These are phyloP conservation scores for Metarhizium humberi DNA, from an alignment of 2,329 filamentous ascomycete genomes.

Conservation along the genomic window DNA sequence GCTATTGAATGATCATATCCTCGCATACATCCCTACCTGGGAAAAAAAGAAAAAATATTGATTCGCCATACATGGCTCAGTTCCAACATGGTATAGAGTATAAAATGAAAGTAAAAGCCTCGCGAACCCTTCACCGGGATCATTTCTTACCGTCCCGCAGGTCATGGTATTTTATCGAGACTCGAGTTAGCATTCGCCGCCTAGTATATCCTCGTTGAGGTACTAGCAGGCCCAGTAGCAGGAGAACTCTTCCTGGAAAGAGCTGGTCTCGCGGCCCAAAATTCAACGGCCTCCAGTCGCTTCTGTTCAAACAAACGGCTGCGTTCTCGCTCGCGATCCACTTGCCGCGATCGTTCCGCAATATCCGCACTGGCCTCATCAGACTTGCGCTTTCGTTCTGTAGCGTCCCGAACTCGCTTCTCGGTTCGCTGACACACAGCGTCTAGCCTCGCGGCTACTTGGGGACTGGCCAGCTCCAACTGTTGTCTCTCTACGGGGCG, in stretches of 20 bases:
- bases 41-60: neutral
- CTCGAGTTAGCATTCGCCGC: conserved; percentile 9
- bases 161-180: neutral
- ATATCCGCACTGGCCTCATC: conserved; percentile 36
- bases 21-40: neutral
- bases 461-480: conserved; percentile 26
- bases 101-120: neutral
- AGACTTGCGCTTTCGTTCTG: conserved; percentile 30
- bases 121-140: too few relatives aligned
- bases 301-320: conserved; percentile 40
- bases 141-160: neutral
- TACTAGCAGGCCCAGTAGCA: conserved; percentile 14
- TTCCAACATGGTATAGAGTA: neutral
- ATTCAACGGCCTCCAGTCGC: conserved; percentile 35
- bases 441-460: conserved; percentile 37
- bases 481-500: conserved; percentile 19
- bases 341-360: conserved; percentile 27
- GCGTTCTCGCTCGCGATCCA: conserved; percentile 38
- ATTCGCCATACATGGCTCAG: neutral
- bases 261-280: conserved; percentile 22
- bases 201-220: conserved; percentile 10
- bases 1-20: neutral
- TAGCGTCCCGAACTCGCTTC: conserved; percentile 29
- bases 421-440: conserved; percentile 36
- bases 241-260: conserved; percentile 21